A percentile compares a stretch with the other conserved stretches of the same genome.
Conservation (phyloP, 331 rosid genomes). For the Telfairia occidentalis region DNA sequence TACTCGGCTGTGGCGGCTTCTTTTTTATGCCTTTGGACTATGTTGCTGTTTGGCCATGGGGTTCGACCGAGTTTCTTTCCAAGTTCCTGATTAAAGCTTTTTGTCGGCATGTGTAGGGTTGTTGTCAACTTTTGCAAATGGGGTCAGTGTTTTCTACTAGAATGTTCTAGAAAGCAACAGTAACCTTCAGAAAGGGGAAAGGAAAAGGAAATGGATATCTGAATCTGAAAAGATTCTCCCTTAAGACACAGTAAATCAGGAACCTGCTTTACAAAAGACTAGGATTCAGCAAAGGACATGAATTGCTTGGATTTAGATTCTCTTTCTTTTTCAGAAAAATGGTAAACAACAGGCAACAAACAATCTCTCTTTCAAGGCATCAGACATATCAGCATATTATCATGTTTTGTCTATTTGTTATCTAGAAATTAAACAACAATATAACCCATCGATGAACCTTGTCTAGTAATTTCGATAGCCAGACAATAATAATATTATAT, state of each 20-base stretch:
- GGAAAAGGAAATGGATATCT: neutral
- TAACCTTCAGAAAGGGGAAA: neutral
- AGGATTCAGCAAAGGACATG: neutral
- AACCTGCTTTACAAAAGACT: slow-evolving; percentile 4
- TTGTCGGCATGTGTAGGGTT: neutral
- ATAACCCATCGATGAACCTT: neutral
- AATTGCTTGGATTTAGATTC: neutral
- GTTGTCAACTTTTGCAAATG: neutral
- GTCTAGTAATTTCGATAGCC: neutral
- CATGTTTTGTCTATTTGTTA: neutral
- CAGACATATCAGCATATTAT: neutral
- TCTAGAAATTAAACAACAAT: neutral
- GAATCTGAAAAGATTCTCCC: slow-evolving; percentile 8
- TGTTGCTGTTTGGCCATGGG: neutral
- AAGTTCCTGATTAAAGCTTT: neutral
- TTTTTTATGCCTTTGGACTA: neutral
- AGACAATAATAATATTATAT: slow-evolving; percentile 1
- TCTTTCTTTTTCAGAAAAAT: neutral
- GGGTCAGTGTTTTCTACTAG: neutral
- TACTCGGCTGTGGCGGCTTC: neutral
- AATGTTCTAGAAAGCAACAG: neutral
- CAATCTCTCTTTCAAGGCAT: neutral
- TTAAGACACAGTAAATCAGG: neutral
- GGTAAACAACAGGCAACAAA: neutral
- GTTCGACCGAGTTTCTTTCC: neutral